Conservation (phyloP, 192 early-diverging fungal species). For the Geosiphon pyriformis region DNA sequence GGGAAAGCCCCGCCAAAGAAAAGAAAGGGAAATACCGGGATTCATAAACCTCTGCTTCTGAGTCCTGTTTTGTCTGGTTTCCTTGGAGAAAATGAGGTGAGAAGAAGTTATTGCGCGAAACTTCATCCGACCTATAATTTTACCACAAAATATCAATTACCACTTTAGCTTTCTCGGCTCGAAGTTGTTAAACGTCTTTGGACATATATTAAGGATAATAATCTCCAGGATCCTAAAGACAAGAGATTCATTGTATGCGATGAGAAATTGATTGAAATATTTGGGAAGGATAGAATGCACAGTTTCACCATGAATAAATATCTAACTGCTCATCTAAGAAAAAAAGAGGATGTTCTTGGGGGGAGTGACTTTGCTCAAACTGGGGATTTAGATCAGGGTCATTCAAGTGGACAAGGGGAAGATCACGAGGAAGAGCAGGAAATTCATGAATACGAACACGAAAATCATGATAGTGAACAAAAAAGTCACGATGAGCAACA, state of each 20-base stretch:
- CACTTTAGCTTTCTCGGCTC: conserved; percentile 45
- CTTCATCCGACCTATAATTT: background rate
- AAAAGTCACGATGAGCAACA: background rate
- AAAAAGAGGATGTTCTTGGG: conserved; percentile 27
- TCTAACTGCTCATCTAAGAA: conserved; percentile 49
- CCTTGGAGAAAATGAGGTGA: conserved; percentile 9
- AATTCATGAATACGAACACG: no score
- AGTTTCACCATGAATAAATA: conserved; percentile 59
- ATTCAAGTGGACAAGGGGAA: background rate
- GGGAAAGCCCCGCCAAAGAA: conserved; percentile 15
- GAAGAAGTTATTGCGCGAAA: background rate
- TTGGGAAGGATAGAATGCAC: conserved; percentile 45
- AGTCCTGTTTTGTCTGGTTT: conserved; percentile 16
- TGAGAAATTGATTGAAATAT: conserved; percentile 41
- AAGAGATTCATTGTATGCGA: conserved; percentile 51
- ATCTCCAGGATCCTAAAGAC: conserved; percentile 51
- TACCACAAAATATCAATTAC: background rate
- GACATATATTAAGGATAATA: conserved; percentile 53
- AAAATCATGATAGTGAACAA: background rate
- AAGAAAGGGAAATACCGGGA: conserved; percentile 13
- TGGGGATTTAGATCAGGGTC: background rate
- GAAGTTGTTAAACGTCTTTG: conserved; percentile 58
- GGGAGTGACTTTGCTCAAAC: background rate
- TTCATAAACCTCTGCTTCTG: conserved; percentile 16
- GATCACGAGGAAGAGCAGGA: no score